phyloP scores from a whole-genome alignment of 2,329 filamentous ascomycete species.

The Calonectria ilicicola region DNA sequence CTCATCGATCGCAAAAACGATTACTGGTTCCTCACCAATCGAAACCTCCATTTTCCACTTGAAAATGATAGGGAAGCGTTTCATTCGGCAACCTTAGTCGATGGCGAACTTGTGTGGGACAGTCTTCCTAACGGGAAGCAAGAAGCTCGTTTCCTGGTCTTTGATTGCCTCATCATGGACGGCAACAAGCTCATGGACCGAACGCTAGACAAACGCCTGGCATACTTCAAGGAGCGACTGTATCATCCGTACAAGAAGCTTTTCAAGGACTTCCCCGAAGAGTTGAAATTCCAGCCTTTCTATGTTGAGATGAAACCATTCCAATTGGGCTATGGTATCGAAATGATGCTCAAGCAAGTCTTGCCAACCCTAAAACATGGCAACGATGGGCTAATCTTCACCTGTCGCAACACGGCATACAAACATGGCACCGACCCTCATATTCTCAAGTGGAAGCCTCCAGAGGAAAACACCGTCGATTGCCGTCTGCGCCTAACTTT shows the following conservation, averaged over 20 bases:
- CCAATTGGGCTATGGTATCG: slow-evolving; percentile 88
- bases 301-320: slow-evolving; percentile 89
- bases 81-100: slow-evolving; percentile 85
- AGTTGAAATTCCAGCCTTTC: slow-evolving; percentile 80
- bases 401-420: slow-evolving; percentile 89
- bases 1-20: slow-evolving; percentile 98
- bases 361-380: slow-evolving; percentile 89
- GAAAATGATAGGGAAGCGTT: slow-evolving; percentile 74
- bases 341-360: slow-evolving; percentile 91
- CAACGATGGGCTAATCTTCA: slow-evolving; percentile 97
- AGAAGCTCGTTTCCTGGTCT: slow-evolving; percentile 88
- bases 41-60: slow-evolving; percentile 83
- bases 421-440: slow-evolving; percentile 90
- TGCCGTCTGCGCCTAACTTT: slow-evolving; percentile 86
- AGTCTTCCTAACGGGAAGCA: slow-evolving; percentile 73
- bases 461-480: slow-evolving; percentile 94
- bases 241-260: slow-evolving; percentile 77
- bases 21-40: slow-evolving; percentile 84
- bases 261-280: slow-evolving; percentile 74
- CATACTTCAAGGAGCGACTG: slow-evolving; percentile 84
- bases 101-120: slow-evolving; percentile 94
- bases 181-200: slow-evolving; percentile 80
- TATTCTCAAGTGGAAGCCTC: slow-evolving; percentile 98
- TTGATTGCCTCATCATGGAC: slow-evolving; percentile 90
- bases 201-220: slow-evolving; percentile 88